Percentiles rank a stretch among this genome's conserved stretches.
These are phyloP conservation scores for Candida odintsovae DNA, from an alignment of 805 yeast genomes.

Conservation along the genomic window DNA sequence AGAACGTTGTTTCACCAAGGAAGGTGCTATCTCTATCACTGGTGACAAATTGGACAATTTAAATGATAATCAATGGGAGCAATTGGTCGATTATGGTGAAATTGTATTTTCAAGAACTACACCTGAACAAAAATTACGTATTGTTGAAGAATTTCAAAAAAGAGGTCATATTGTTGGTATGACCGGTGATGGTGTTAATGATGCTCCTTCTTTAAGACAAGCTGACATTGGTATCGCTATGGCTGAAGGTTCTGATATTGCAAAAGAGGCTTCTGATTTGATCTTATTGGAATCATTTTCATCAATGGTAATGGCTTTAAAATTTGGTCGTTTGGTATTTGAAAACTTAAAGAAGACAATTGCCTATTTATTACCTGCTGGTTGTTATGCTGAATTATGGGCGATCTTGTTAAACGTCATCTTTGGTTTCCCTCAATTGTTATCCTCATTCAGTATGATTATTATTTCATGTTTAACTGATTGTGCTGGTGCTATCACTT, in stretches of 20 bases:
- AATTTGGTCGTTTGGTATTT: constrained; percentile 40
- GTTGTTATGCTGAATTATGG: constrained; percentile 46
- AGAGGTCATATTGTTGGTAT: constrained; percentile 80
- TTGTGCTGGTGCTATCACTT: constrained; percentile 37
- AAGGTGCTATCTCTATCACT: constrained; percentile 28
- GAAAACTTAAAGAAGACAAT: constrained; percentile 43
- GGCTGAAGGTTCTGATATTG: constrained; percentile 30
- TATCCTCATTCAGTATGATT: constrained; percentile 46
- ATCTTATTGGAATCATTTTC: constrained; percentile 20
- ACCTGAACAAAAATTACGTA: constrained; percentile 47
- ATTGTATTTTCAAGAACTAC: constrained; percentile 31
- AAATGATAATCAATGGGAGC: constrained; percentile 38
- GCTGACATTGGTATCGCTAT: constrained; percentile 84
- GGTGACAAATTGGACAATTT: constrained; percentile 28
- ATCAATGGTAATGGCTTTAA: constrained; percentile 33
- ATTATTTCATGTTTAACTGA: constrained; percentile 45
- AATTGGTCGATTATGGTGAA: constrained; percentile 30
- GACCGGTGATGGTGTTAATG: constrained; percentile 93
- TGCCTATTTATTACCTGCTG: constrained; percentile 47
- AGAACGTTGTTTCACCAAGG: constrained; percentile 12
- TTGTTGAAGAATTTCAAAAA: constrained; percentile 42
- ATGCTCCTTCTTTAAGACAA: constrained; percentile 78
- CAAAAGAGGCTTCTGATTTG: constrained; percentile 22
- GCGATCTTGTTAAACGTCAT: constrained; percentile 40
- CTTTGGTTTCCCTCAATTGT: constrained; percentile 44